A percentile compares a stretch with the other conserved stretches of the same genome.
Conservation (phyloP, 78 protist genomes). For the Emiliania huxleyi region DNA sequence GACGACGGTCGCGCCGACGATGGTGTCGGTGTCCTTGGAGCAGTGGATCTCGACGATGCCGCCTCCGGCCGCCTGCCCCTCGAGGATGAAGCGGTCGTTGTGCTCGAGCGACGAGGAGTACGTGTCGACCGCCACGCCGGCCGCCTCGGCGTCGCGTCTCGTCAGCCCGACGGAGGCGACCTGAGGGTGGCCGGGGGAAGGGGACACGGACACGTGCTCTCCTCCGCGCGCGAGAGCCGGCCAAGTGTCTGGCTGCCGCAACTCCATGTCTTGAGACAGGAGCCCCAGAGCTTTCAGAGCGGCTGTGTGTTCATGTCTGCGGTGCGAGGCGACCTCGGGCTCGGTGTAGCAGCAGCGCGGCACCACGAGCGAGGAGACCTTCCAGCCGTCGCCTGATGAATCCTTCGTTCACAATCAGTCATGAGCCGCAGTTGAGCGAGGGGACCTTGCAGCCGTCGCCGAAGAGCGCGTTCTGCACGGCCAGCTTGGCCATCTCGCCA, state of each 20-base stretch:
- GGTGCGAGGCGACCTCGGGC: slow-evolving; percentile 63
- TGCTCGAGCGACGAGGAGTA: slow-evolving; percentile 14
- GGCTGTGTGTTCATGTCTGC: no score
- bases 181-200: background rate
- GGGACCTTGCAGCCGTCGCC: slow-evolving; percentile 24
- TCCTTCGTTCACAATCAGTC: background rate
- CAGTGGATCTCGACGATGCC: slow-evolving; percentile 54
- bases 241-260: no score
- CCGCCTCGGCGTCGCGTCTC: background rate
- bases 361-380: background rate
- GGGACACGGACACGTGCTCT: slow-evolving; percentile 33
- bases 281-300: no score
- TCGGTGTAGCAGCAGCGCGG: slow-evolving; percentile 68
- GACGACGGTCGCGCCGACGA: slow-evolving; percentile 71
- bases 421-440: background rate
- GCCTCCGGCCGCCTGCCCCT: slow-evolving; percentile 26
- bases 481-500: slow-evolving; percentile 63
- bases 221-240: slow-evolving; percentile 79
- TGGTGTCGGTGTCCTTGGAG: background rate
- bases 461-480: slow-evolving; percentile 69
- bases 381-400: slow-evolving; percentile 47
- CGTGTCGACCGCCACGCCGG: background rate
- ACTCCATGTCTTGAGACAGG: no score
- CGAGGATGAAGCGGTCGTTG: slow-evolving; percentile 61
- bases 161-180: background rate